A percentile compares a stretch with the other conserved stretches of the same genome.
phyloP scores from a whole-genome alignment of 208 protist genomes.

The Novymonas esmeraldas region DNA sequence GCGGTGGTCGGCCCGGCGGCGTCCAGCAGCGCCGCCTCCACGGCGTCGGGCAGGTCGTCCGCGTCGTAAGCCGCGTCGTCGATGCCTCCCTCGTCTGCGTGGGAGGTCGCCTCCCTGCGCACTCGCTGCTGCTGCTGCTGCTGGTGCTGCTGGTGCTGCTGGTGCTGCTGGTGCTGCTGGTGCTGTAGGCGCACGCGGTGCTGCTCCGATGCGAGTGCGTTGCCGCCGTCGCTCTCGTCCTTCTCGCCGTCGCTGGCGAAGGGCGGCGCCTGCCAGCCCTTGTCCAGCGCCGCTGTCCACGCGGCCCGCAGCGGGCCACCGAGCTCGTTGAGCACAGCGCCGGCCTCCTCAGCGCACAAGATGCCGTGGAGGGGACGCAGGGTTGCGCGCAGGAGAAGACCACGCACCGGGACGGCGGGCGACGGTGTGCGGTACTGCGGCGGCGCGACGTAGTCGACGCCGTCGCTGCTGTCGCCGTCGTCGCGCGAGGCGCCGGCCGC shows the following conservation, averaged over 20 bases:
- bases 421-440: neutral
- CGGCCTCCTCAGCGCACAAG: conserved; percentile 37
- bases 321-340: conserved; percentile 28
- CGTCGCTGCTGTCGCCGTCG: neutral
- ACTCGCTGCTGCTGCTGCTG: conserved; percentile 1
- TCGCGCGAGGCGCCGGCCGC: neutral
- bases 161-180: neutral
- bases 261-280: neutral
- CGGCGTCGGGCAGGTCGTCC: conserved; percentile 12
- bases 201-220: conserved; percentile 16
- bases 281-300: neutral
- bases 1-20: conserved; percentile 1
- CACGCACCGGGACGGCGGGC: neutral
- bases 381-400: conserved; percentile 30
- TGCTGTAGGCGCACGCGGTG: conserved; percentile 13
- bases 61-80: conserved; percentile 9
- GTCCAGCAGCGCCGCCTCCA: conserved; percentile 8
- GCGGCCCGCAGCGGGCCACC: conserved; percentile 3
- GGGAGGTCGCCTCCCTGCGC: neutral
- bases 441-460: neutral
- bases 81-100: conserved; percentile 4
- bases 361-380: conserved; percentile 37
- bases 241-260: neutral
- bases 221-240: conserved; percentile 17
- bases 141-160: conserved; percentile 4